phyloP scores from a whole-genome alignment of 2,329 filamentous ascomycete species.

The Trichoderma guizhouense region DNA sequence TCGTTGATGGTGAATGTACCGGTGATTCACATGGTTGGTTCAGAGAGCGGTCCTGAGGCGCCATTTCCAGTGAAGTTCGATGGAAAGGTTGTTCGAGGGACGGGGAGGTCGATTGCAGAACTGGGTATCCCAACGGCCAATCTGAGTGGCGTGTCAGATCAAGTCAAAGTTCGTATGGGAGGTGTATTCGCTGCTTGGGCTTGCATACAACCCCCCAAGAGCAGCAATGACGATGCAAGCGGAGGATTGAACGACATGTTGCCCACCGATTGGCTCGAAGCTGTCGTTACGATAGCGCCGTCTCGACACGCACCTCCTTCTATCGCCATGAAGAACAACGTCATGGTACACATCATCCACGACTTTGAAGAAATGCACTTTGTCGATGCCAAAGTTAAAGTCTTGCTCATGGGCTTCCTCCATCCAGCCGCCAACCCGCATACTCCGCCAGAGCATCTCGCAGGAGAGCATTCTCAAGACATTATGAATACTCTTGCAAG shows the following conservation, averaged over 20 bases:
- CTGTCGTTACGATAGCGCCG: conserved; percentile 55
- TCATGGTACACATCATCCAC: conserved; percentile 52
- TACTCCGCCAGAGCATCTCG: conserved; percentile 22
- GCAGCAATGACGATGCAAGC: background rate
- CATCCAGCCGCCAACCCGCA: conserved; percentile 31
- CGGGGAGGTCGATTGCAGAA: conserved; percentile 37
- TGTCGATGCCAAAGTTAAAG: conserved; percentile 43
- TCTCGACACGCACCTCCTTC: conserved; percentile 43
- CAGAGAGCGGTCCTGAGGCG: conserved; percentile 48
- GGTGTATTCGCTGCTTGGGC: conserved; percentile 68
- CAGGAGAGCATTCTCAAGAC: conserved; percentile 38
- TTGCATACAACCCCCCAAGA: conserved; percentile 34
- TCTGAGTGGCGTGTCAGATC: conserved; percentile 49
- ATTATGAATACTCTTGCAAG: conserved; percentile 44
- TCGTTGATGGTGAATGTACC: conserved; percentile 34
- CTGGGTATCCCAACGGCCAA: conserved; percentile 54
- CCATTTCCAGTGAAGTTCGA: conserved; percentile 54
- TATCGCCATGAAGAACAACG: conserved; percentile 48
- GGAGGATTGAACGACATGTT: conserved; percentile 27
- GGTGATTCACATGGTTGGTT: conserved; percentile 39
- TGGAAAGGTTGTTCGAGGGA: conserved; percentile 46
- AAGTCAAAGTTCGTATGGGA: conserved; percentile 50
- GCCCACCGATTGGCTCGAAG: conserved; percentile 53
- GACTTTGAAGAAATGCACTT: conserved; percentile 46
- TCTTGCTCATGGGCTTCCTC: conserved; percentile 60